Conservation (phyloP, 2,329 filamentous ascomycete genomes). For the Cladophialophora bantiana region DNA sequence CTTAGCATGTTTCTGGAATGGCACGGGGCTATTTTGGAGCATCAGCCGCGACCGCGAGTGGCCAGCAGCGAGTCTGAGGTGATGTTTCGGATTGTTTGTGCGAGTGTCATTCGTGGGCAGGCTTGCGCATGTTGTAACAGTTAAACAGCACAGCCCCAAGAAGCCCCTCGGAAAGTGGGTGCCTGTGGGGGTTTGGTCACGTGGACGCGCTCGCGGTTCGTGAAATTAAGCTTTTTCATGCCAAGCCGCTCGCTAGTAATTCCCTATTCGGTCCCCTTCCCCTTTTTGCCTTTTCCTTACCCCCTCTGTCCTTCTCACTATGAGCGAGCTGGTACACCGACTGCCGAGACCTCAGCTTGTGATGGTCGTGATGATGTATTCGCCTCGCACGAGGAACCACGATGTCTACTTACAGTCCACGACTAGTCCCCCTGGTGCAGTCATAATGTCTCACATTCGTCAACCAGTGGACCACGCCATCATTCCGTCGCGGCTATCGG, state of each 20-base stretch:
- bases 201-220: slow-evolving; percentile 13
- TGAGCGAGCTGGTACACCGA: background rate
- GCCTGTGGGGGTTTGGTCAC: slow-evolving; percentile 7
- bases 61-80: background rate
- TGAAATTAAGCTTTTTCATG: slow-evolving; percentile 11
- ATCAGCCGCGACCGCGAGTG: background rate
- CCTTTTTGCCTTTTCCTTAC: background rate
- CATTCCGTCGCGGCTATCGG: background rate
- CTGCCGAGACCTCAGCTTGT: background rate
- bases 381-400: background rate
- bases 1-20: slow-evolving; percentile 3
- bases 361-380: background rate
- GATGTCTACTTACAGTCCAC: background rate
- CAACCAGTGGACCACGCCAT: background rate
- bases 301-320: background rate
- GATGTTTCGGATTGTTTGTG: background rate
- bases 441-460: background rate
- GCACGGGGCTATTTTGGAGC: slow-evolving; percentile 5
- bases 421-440: background rate
- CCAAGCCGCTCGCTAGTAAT: slow-evolving; percentile 3
- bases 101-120: background rate
- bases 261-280: background rate
- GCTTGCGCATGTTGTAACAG: background rate
- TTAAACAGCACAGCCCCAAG: background rate
- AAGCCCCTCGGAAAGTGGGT: slow-evolving; percentile 1